A percentile compares a stretch with the other conserved stretches of the same genome.
Evolutionary conservation across 345 rosid species (phyloP).

Genomic region (Eucalyptus regnans): DNA sequence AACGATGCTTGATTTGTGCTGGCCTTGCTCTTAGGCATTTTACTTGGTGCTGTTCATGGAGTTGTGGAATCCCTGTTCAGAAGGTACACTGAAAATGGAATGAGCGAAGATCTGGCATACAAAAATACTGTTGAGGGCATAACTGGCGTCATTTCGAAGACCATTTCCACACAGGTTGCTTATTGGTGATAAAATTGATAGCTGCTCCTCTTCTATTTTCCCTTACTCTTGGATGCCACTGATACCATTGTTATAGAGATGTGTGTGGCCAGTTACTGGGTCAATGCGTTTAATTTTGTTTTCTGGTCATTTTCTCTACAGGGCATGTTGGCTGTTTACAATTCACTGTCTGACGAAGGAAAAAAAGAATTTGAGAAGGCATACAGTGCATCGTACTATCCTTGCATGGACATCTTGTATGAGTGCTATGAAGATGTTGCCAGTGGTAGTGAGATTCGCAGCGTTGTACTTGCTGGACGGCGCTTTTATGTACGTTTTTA

Average conservation of each 20-base stretch:
- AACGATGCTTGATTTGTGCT: not conserved
- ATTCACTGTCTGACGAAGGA: constrained; percentile 65
- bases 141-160: constrained; percentile 68
- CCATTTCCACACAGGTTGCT: constrained; percentile 70
- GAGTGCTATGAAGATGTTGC: constrained; percentile 94
- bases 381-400: constrained; percentile 68
- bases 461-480: constrained; percentile 91
- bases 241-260: not conserved
- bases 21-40: constrained; percentile 35
- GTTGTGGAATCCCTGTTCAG: constrained; percentile 74
- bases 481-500: constrained; percentile 55
- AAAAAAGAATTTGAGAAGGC: constrained; percentile 70
- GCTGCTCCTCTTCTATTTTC: not conserved
- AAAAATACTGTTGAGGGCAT: constrained; percentile 89
- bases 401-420: constrained; percentile 82
- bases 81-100: constrained; percentile 69
- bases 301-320: constrained; percentile 5
- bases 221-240: not conserved
- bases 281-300: not conserved
- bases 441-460: constrained; percentile 66
- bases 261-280: not conserved
- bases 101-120: constrained; percentile 72
- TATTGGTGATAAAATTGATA: not conserved
- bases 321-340: constrained; percentile 92
- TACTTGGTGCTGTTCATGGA: constrained; percentile 91